A percentile compares a stretch with the other conserved stretches of the same genome.
Conservation (phyloP, 371 early-diverging fungal species). For the Actinomucor elegans region DNA sequence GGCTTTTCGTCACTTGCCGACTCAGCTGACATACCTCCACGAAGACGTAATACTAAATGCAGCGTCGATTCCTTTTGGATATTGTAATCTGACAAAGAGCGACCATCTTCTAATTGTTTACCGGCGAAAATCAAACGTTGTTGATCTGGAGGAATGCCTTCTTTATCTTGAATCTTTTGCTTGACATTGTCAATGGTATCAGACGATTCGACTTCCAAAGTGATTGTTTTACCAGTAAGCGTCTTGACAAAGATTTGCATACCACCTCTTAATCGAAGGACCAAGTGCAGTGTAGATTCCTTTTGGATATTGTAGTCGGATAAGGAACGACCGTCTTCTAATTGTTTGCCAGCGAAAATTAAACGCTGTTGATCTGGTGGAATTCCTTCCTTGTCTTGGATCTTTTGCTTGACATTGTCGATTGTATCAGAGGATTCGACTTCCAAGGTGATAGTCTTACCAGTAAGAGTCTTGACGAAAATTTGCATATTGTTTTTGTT, state of each 20-base stretch:
- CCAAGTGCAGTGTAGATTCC: constrained; percentile 96
- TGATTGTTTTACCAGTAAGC: constrained; percentile 80
- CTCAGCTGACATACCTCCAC: constrained; percentile 10
- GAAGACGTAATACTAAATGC: constrained; percentile 15
- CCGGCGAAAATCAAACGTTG: constrained; percentile 98
- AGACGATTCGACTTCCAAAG: constrained; percentile 88
- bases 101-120: constrained; percentile 95
- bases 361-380: constrained; percentile 99
- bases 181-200: constrained; percentile 93
- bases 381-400: constrained; percentile 96
- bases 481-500: constrained; percentile 52
- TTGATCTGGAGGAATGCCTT: constrained; percentile 74
- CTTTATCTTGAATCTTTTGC: constrained; percentile 94
- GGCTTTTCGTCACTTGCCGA: constrained; percentile 5
- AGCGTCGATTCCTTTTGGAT: constrained; percentile 81
- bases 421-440: constrained; percentile 96
- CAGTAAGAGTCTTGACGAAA: constrained; percentile 80
- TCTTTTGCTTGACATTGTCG: constrained; percentile 93
- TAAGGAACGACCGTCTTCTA: constrained; percentile 70
- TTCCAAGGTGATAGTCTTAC: constrained; percentile 89
- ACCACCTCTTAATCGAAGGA: constrained; percentile 90
- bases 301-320: constrained; percentile 82
- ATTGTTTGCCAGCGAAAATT: constrained; percentile 98
- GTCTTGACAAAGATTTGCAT: constrained; percentile 81
- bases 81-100: constrained; percentile 85